These are phyloP conservation scores for Candida adriatica DNA, from an alignment of 805 yeast genomes.

Conservation along the genomic window DNA sequence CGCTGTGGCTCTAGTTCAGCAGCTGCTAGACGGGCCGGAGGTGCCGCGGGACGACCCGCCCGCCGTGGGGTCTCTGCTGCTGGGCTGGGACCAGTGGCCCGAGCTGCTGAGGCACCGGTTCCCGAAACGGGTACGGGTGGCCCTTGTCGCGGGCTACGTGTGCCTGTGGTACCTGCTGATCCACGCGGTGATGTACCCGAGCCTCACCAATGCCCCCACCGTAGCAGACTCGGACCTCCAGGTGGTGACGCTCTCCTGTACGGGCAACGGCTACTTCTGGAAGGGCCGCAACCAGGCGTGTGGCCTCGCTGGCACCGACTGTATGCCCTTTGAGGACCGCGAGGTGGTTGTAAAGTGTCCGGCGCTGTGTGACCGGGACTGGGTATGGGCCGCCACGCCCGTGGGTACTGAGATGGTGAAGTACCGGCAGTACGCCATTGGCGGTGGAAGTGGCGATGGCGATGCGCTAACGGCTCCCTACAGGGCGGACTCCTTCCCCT, in stretches of 20 bases:
- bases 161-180: conserved; percentile 10
- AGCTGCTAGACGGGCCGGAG: conserved; percentile 52
- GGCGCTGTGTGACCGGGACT: conserved; percentile 75
- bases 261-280: conserved; percentile 50
- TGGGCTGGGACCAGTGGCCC: conserved; percentile 38
- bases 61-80: conserved; percentile 19
- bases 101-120: conserved; percentile 22
- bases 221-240: conserved; percentile 6
- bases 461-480: conserved; percentile 49
- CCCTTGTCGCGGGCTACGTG: conserved; percentile 5
- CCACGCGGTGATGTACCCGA: conserved; percentile 9
- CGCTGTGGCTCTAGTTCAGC: conserved; percentile 21
- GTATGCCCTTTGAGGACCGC: conserved; percentile 39
- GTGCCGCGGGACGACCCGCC: conserved; percentile 44
- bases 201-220: conserved; percentile 6
- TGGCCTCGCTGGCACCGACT: conserved; percentile 62
- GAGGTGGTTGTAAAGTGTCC: conserved; percentile 71
- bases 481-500: conserved; percentile 82
- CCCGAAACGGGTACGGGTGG: conserved; percentile 2
- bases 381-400: conserved; percentile 67
- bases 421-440: conserved; percentile 67
- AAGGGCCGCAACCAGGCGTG: conserved; percentile 68
- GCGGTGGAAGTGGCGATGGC: conserved; percentile 51
- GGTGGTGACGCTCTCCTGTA: conserved; percentile 40
- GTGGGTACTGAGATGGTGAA: conserved; percentile 65